These are phyloP conservation scores for Fusarium equiseti DNA, from an alignment of 2,329 filamentous ascomycete genomes.

Conservation along the genomic window DNA sequence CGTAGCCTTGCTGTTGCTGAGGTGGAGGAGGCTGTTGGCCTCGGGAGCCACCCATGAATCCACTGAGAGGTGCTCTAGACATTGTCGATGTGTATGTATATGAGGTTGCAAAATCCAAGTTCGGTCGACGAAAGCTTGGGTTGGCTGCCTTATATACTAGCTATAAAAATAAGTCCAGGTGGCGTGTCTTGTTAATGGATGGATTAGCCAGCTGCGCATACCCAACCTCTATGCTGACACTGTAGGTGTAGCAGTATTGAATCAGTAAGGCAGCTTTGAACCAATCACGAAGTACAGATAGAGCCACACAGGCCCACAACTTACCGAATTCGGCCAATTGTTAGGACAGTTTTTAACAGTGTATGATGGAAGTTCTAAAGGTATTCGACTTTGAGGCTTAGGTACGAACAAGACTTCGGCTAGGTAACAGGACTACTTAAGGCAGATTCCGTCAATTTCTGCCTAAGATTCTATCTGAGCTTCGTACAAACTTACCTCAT, in stretches of 20 bases:
- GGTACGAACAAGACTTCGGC: not conserved
- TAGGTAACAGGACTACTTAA: not conserved
- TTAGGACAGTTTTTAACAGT: not conserved
- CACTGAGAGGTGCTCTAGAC: constrained; percentile 50
- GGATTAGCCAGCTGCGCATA: constrained; percentile 3
- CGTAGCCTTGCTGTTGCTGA: constrained; percentile 54
- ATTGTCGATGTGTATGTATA: constrained; percentile 39
- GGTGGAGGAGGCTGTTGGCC: constrained; percentile 42
- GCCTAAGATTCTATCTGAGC: not conserved
- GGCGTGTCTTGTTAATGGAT: constrained; percentile 1
- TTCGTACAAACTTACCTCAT: not conserved
- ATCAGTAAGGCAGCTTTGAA: not conserved
- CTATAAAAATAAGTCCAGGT: constrained; percentile 22
- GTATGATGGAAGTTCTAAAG: not conserved
- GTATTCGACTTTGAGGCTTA: not conserved
- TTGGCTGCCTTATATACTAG: constrained; percentile 15
- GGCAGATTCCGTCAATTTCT: not conserved
- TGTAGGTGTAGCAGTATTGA: constrained; percentile 12
- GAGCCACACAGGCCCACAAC: not conserved
- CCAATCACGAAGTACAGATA: not conserved
- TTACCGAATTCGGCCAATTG: not conserved
- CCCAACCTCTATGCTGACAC: constrained; percentile 27
- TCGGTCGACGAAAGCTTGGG: not conserved
- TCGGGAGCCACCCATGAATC: constrained; percentile 48
- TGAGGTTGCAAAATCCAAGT: not conserved